Evolutionary conservation across 345 rosid genomes (phyloP).

Genomic region (sweet orange (Citrus sinensis)): DVS_A1.0 CM039162.1:26123001-26123500

Average conservation of each 20-base stretch:
- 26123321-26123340: not conserved
- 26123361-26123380: too few species aligned
- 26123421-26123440: too few species aligned
- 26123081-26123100: not conserved
- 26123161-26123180: constrained; percentile 16
- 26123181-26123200: constrained; percentile 13
- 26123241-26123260: constrained; percentile 25
- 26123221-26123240: constrained; percentile 13
- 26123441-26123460: too few species aligned
- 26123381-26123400: too few species aligned
- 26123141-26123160: constrained; percentile 31
- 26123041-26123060: constrained; percentile 1
- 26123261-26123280: constrained; percentile 29
- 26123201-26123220: constrained; percentile 20
- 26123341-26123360: not conserved
- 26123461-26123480: too few species aligned
- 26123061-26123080: not conserved
- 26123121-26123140: not conserved
- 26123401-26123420: too few species aligned
- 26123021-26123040: constrained; percentile 22
- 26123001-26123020: constrained; percentile 18
- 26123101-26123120: not conserved
- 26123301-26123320: not conserved
- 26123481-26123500: too few species aligned
- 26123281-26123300: constrained; percentile 1